Conservation (phyloP, 768 basidiomycete species). For the Tricholoma saponaceum region DNA sequence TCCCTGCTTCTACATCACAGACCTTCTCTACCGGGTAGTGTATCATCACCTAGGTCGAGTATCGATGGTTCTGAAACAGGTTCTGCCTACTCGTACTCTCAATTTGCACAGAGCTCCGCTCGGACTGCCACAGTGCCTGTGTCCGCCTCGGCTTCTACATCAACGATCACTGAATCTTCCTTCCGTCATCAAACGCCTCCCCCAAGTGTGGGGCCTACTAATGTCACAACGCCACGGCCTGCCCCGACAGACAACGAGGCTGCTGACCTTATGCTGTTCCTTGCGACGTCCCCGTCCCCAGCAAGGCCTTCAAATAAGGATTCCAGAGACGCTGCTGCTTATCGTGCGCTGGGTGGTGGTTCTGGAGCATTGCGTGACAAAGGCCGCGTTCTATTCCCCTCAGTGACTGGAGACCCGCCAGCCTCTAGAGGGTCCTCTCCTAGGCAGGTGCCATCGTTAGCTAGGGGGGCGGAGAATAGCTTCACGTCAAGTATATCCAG, state of each 20-base stretch:
- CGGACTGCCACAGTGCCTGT: conserved; percentile 42
- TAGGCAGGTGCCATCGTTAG: conserved; percentile 10
- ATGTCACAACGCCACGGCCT: conserved; percentile 41
- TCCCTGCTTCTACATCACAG: conserved; percentile 63
- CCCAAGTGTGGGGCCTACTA: conserved; percentile 23
- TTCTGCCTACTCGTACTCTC: conserved; percentile 57
- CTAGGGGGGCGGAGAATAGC: conserved; percentile 32
- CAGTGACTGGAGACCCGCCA: conserved; percentile 16
- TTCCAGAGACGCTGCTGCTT: conserved; percentile 51
- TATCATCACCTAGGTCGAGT: conserved; percentile 68
- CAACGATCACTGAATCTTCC: conserved; percentile 24
- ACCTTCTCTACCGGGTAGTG: conserved; percentile 55
- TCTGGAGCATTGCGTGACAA: conserved; percentile 47
- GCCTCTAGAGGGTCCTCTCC: conserved; percentile 8
- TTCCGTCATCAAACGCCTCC: conserved; percentile 37
- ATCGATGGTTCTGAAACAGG: conserved; percentile 66
- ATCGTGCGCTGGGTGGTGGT: conserved; percentile 49
- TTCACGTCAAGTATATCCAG: conserved; percentile 38
- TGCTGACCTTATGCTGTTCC: conserved; percentile 80
- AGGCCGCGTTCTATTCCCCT: conserved; percentile 70
- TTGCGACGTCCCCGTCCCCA: conserved; percentile 84
- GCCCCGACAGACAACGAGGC: conserved; percentile 77
- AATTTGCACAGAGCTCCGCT: conserved; percentile 66
- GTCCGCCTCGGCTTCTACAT: conserved; percentile 35
- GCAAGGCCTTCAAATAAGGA: conserved; percentile 57